phyloP scores from a whole-genome alignment of 805 yeast species.

The Kurtzmaniella cleridarum region DNA sequence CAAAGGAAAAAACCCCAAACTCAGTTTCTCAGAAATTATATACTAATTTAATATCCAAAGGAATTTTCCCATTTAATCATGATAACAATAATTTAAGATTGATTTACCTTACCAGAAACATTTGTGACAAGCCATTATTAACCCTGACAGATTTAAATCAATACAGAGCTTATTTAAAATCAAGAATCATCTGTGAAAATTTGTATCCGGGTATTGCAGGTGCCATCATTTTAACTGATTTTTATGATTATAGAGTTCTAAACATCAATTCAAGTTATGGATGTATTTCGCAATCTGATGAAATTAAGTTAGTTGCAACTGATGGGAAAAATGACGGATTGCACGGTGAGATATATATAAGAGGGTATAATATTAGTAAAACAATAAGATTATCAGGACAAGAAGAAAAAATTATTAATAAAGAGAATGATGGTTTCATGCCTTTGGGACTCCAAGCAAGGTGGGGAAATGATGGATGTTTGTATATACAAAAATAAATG shows the following conservation, averaged over 20 bases:
- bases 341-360: conserved; percentile 47
- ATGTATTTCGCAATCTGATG: conserved; percentile 54
- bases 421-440: conserved; percentile 35
- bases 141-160: conserved; percentile 28
- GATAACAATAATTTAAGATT: conserved; percentile 32
- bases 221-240: conserved; percentile 53
- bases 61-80: conserved; percentile 21
- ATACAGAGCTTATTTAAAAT: conserved; percentile 40
- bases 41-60: conserved; percentile 41
- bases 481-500: conserved; percentile 41
- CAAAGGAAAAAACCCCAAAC: conserved; percentile 6
- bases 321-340: conserved; percentile 16
- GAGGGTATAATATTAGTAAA: conserved; percentile 68
- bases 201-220: conserved; percentile 46
- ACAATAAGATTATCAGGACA: conserved; percentile 13
- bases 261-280: conserved; percentile 38
- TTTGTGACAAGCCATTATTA: conserved; percentile 12
- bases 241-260: conserved; percentile 55
- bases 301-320: conserved; percentile 44
- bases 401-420: conserved; percentile 8
- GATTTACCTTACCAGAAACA: conserved; percentile 32
- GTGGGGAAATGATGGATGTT: conserved; percentile 71
- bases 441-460: conserved; percentile 44
- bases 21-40: conserved; percentile 23
- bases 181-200: conserved; percentile 49